phyloP scores from a whole-genome alignment of 192 early-diverging fungal genomes.

The Podila epicladia region DNA sequence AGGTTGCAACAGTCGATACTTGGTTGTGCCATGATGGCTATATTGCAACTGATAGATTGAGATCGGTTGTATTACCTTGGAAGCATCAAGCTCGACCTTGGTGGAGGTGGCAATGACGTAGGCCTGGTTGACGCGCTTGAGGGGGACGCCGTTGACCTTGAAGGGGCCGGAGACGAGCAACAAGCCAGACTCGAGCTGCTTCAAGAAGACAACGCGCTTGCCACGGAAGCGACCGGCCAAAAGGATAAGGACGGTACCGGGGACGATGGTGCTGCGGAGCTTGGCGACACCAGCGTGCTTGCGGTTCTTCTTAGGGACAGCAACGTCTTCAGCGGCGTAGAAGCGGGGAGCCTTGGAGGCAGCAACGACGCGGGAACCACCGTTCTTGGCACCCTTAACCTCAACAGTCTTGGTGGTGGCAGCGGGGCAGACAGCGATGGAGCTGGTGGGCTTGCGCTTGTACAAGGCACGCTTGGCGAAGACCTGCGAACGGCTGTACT shows the following conservation, averaged over 20 bases:
- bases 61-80: constrained; percentile 56
- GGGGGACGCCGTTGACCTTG: constrained; percentile 98
- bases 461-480: constrained; percentile 90
- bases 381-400: constrained; percentile 88
- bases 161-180: constrained; percentile 97
- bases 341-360: constrained; percentile 77
- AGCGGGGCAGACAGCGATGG: constrained; percentile 58
- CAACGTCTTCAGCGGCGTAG: constrained; percentile 89
- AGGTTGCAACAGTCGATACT: background rate
- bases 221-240: constrained; percentile 94
- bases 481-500: constrained; percentile 82
- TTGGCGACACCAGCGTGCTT: constrained; percentile 75
- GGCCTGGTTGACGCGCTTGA: constrained; percentile 98
- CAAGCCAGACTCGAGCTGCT: constrained; percentile 94
- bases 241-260: constrained; percentile 98
- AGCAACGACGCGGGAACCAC: constrained; percentile 73
- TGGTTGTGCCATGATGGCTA: no score
- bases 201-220: constrained; percentile 99
- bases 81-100: constrained; percentile 90
- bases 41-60: no score
- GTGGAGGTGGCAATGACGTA: constrained; percentile 99
- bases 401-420: constrained; percentile 71
- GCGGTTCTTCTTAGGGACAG: constrained; percentile 80
- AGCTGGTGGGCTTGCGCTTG: constrained; percentile 84
- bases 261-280: constrained; percentile 93